Percentiles rank a stretch among this genome's conserved stretches.
phyloP scores from a whole-genome alignment of 768 basidiomycete genomes.

The Boletellus emodensis region DNA sequence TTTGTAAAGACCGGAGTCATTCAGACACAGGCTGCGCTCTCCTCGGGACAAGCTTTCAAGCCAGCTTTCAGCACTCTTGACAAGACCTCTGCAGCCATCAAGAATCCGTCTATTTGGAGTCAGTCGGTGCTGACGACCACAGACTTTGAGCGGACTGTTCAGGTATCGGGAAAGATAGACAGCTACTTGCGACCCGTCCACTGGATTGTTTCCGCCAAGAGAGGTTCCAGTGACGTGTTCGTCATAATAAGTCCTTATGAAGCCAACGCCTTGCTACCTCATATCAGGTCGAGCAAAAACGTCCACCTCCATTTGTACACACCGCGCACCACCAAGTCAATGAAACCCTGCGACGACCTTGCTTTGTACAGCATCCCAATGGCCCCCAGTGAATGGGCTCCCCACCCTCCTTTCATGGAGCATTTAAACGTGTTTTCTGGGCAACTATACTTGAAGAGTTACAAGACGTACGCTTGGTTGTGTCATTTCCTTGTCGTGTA shows the following conservation, averaged over 20 bases:
- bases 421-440: conserved; percentile 45
- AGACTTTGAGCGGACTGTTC: conserved; percentile 13
- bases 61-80: conserved; percentile 11
- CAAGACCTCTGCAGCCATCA: conserved; percentile 5
- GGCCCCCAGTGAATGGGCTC: conserved; percentile 14
- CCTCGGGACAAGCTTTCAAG: conserved; percentile 16
- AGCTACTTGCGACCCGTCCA: conserved; percentile 38
- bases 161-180: conserved; percentile 13
- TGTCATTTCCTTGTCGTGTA: conserved; percentile 38
- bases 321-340: conserved; percentile 32
- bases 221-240: conserved; percentile 26
- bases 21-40: background rate
- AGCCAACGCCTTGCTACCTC: conserved; percentile 36
- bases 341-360: conserved; percentile 36
- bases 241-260: conserved; percentile 42
- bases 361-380: conserved; percentile 20
- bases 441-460: conserved; percentile 38
- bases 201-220: conserved; percentile 40
- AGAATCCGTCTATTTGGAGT: conserved; percentile 21
- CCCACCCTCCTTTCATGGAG: conserved; percentile 11
- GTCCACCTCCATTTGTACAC: conserved; percentile 43
- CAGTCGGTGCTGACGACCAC: conserved; percentile 10
- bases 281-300: conserved; percentile 28
- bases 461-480: conserved; percentile 30
- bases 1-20: conserved; percentile 32